These are phyloP conservation scores for Trypanosoma grayi DNA, from an alignment of 208 protist species.

Conservation along the genomic window DNA sequence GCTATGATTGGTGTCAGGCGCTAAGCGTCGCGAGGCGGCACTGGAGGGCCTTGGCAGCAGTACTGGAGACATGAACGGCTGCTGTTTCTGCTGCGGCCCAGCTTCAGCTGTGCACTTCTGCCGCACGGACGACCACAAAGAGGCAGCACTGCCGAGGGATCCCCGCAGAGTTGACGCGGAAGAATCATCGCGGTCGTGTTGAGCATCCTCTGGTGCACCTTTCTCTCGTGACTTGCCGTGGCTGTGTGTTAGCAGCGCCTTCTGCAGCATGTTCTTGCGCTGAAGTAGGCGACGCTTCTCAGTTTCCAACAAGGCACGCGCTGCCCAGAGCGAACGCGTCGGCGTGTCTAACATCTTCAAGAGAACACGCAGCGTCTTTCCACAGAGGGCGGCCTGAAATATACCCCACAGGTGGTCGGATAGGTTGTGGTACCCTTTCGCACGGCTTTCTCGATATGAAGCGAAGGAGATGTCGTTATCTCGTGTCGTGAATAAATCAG, in stretches of 20 bases:
- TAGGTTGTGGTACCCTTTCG: constrained; percentile 8
- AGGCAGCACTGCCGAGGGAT: no score
- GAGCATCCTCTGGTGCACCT: neutral
- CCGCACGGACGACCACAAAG: no score
- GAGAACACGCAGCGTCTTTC: neutral
- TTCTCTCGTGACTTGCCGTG: neutral
- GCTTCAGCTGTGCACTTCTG: no score
- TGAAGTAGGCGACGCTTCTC: constrained; percentile 8
- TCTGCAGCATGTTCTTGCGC: constrained; percentile 3
- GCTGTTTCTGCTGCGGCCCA: no score
- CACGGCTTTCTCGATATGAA: constrained; percentile 2
- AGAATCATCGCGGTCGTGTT: no score
- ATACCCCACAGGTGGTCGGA: constrained; percentile 17
- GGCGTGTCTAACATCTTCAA: constrained; percentile 17
- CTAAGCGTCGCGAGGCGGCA: no score
- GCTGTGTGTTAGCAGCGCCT: neutral
- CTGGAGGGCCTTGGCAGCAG: no score
- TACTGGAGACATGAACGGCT: no score
- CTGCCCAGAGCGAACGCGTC: constrained; percentile 2
- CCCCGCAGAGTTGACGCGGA: no score
- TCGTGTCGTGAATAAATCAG: no score
- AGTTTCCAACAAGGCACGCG: neutral
- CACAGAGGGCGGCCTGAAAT: constrained; percentile 5
- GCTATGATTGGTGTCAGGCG: no score
- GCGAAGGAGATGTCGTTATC: neutral